Evolutionary conservation across 495 filamentous ascomycete species (phyloP).

Genomic region (Usnea hakonensis): DNA sequence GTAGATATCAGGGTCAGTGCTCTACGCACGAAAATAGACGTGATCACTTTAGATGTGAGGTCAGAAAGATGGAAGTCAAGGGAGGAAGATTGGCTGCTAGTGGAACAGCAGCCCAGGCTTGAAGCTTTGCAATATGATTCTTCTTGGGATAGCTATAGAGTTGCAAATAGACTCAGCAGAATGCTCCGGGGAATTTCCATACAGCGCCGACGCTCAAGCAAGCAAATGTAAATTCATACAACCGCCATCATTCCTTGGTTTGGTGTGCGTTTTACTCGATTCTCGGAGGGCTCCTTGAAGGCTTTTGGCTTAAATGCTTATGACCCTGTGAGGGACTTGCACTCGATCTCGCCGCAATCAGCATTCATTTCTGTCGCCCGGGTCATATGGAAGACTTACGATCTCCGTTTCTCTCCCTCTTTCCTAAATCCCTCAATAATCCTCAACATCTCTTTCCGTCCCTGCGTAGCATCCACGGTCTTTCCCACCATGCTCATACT

Average conservation of each 20-base stretch:
- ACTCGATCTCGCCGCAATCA: constrained; percentile 19
- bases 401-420: constrained; percentile 73
- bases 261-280: constrained; percentile 28
- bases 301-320: constrained; percentile 1
- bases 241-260: neutral
- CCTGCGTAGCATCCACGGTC: constrained; percentile 64
- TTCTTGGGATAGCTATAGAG: neutral
- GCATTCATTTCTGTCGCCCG: neutral
- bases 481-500: constrained; percentile 84
- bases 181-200: neutral
- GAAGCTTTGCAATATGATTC: neutral
- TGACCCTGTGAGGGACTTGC: constrained; percentile 18
- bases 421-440: constrained; percentile 75
- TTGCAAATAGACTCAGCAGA: neutral
- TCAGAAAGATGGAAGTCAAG: neutral
- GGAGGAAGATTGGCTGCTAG: neutral
- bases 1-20: neutral
- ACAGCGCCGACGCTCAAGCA: neutral
- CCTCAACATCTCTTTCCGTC: constrained; percentile 78
- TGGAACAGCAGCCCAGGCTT: neutral
- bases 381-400: constrained; percentile 48
- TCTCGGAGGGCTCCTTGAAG: constrained; percentile 39
- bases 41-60: neutral
- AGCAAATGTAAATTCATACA: neutral
- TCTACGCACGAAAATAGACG: neutral